Evolutionary conservation across 1,284 basidiomycete genomes (phyloP), one percentile per base, ranked within the genome.

Genomic region (Tylopilus microsporus): DNA sequence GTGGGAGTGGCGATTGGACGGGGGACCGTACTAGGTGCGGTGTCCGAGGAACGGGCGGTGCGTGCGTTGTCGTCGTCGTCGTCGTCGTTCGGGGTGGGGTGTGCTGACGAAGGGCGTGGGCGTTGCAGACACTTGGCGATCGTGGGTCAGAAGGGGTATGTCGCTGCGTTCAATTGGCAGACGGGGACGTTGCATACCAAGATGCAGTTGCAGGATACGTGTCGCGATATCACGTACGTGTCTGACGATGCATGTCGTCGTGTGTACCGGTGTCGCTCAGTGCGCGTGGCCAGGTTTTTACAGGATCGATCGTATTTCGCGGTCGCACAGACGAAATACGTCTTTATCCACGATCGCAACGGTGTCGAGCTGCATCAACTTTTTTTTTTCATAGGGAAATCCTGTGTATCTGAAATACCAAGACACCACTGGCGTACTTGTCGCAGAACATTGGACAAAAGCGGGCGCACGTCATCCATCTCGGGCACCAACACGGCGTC

Each of bases 131-230:
- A 94, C 73, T 72, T 96, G 54, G 93, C 91, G 0, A 85, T 97
- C 63, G 90, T 84, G 1, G 94, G 93, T 6, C 80, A 81, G 19
- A 82, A 81, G 57, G 95, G 96, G 0, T 94, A 98, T 74, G 83
- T 95, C n/a, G 92, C 93, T 2, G 92, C 94, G 0, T 96, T 98
- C 68, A 94, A 98, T 73, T 96, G 93, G 92, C 88, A 93, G 72
- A 86, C 90, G 0, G 93, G 94, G 0, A 86, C 85, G 47, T 75
- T 98, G 39, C 89, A 94, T 68, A 83, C 90, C 5, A 96, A 99
- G 71, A 79, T 98, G 39, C 93, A 97, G 65, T 78, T 98, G 7
- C 82, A 85, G 60, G 96, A 98, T 75, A 94, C 92, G 41, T 81
- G 90, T 82, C 66, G 94, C 63, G 95, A 98, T 72, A 90, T 98